A percentile compares a stretch with the other conserved stretches of the same genome.
These are phyloP conservation scores for Graphilbum ipis-grandicollis DNA, from an alignment of 2,329 filamentous ascomycete genomes.

Conservation along the genomic window DNA sequence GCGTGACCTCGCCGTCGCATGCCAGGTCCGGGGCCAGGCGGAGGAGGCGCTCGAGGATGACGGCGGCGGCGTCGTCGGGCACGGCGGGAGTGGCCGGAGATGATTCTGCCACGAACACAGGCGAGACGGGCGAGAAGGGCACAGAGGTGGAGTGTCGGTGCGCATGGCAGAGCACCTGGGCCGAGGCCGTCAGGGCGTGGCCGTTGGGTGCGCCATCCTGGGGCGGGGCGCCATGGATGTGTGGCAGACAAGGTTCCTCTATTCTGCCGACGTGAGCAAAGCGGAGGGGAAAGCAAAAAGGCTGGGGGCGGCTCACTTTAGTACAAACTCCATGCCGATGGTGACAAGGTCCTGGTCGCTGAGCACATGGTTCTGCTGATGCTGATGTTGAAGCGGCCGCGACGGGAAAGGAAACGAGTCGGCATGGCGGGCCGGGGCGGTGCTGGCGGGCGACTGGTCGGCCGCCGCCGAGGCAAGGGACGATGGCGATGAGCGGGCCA, in stretches of 20 bases:
- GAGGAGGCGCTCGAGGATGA: conserved; percentile 3
- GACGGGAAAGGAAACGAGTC: too few relatives aligned
- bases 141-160: too few relatives aligned
- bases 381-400: neutral
- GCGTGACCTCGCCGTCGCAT: conserved; percentile 2
- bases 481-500: too few relatives aligned
- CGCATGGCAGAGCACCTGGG: neutral
- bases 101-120: neutral
- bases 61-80: neutral
- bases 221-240: conserved; percentile 1
- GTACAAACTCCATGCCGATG: conserved; percentile 6
- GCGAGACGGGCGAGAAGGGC: neutral
- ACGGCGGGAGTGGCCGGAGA: neutral
- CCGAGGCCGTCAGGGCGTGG: conserved; percentile 4
- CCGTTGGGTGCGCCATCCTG: neutral
- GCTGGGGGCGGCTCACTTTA: neutral
- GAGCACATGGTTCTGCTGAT: neutral
- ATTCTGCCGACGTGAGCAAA: neutral
- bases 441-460: too few relatives aligned
- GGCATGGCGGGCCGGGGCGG: too few relatives aligned
- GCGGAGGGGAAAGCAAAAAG: neutral
- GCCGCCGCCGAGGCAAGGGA: too few relatives aligned
- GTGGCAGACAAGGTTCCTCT: conserved; percentile 4
- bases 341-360: conserved; percentile 3
- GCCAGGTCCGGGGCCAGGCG: conserved; percentile 1